These are phyloP conservation scores for Teratosphaeriaceae sp. DNA, from an alignment of 2,329 filamentous ascomycete genomes.

Conservation along the genomic window DNA sequence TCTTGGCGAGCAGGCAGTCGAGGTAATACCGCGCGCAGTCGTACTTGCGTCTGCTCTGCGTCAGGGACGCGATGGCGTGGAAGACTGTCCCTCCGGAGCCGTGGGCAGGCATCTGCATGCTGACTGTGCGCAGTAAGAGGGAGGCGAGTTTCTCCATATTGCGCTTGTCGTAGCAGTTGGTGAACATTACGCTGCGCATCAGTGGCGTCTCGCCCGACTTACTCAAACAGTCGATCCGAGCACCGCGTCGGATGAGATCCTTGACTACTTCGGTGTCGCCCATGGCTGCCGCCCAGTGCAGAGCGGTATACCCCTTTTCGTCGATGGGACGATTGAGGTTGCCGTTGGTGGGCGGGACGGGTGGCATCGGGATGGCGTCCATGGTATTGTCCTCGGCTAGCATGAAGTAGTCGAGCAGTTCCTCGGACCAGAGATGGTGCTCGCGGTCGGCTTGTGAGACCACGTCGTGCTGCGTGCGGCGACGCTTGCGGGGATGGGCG, in stretches of 20 bases:
- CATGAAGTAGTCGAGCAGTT: constrained; percentile 93
- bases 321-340: constrained; percentile 91
- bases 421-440: constrained; percentile 86
- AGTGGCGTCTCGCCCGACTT: constrained; percentile 72
- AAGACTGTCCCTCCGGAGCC: constrained; percentile 77
- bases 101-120: constrained; percentile 70
- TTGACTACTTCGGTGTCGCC: constrained; percentile 88
- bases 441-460: constrained; percentile 61
- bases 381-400: constrained; percentile 38
- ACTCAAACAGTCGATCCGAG: constrained; percentile 62
- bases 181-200: constrained; percentile 92
- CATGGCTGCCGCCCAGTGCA: constrained; percentile 98
- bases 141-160: constrained; percentile 81
- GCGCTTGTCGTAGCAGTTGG: constrained; percentile 91
- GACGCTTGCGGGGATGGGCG: constrained; percentile 61
- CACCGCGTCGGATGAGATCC: constrained; percentile 75
- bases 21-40: constrained; percentile 89
- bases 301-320: constrained; percentile 80
- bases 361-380: constrained; percentile 57
- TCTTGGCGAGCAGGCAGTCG: constrained; percentile 80
- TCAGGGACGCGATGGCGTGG: constrained; percentile 88
- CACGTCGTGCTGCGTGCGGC: constrained; percentile 54
- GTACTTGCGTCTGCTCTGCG: constrained; percentile 77
- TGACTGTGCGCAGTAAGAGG: constrained; percentile 75
- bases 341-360: constrained; percentile 77